These are phyloP conservation scores for Fusarium sp. DNA, from an alignment of 2,329 filamentous ascomycete species.

Conservation along the genomic window DNA sequence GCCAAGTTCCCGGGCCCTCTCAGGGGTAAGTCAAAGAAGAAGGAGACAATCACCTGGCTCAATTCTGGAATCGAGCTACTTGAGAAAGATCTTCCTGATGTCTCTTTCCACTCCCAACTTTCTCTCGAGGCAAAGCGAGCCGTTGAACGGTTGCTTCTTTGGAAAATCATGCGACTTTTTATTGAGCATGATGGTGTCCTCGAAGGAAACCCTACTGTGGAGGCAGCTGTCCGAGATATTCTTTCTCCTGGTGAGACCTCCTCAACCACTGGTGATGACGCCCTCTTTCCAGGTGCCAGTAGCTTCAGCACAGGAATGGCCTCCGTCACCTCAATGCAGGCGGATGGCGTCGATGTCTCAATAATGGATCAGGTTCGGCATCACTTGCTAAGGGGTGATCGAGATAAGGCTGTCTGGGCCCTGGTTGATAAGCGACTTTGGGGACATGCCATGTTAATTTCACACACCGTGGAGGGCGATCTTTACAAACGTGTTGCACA, in stretches of 20 bases:
- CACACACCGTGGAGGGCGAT: slow-evolving; percentile 80
- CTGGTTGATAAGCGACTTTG: slow-evolving; percentile 94
- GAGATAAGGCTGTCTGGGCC: slow-evolving; percentile 92
- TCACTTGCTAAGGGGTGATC: slow-evolving; percentile 81
- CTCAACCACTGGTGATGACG: slow-evolving; percentile 44
- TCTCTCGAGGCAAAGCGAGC: slow-evolving; percentile 76
- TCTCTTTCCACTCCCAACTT: slow-evolving; percentile 62
- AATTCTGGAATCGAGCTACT: slow-evolving; percentile 79
- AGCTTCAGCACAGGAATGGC: slow-evolving; percentile 46
- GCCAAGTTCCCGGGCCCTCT: slow-evolving; percentile 91
- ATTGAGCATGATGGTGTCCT: slow-evolving; percentile 88
- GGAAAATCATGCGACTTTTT: slow-evolving; percentile 85
- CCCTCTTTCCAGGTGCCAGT: slow-evolving; percentile 41
- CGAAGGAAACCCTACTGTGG: slow-evolving; percentile 77
- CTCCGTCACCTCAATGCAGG: slow-evolving; percentile 56
- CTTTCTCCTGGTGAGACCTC: slow-evolving; percentile 70
- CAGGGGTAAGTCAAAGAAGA: slow-evolving; percentile 93
- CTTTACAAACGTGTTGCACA: slow-evolving; percentile 94
- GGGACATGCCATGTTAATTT: slow-evolving; percentile 95
- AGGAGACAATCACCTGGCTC: slow-evolving; percentile 88
- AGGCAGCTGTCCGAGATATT: slow-evolving; percentile 80
- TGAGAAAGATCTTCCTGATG: slow-evolving; percentile 69
- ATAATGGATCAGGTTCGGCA: slow-evolving; percentile 79
- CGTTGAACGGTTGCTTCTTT: slow-evolving; percentile 84
- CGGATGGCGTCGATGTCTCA: slow-evolving; percentile 77